Evolutionary conservation across 2,329 filamentous ascomycete species (phyloP).

Genomic region (Ophiostoma quercus): DNA sequence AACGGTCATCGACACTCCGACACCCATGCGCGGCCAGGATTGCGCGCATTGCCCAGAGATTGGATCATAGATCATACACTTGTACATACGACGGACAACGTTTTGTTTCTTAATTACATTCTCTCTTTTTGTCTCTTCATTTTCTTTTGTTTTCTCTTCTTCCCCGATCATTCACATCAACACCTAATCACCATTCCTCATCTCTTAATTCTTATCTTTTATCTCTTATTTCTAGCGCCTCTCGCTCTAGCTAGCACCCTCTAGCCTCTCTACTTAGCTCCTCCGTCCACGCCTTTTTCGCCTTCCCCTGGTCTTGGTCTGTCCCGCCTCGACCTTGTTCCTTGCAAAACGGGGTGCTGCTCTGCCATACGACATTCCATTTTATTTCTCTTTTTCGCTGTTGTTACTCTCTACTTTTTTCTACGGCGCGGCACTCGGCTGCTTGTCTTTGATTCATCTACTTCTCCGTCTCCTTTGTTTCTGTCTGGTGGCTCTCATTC

Average conservation of each 20-base stretch:
- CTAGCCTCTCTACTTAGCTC: neutral
- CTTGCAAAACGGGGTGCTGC: slow-evolving; percentile 9
- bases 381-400: neutral
- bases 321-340: slow-evolving; percentile 12
- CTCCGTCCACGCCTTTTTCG: slow-evolving; percentile 9
- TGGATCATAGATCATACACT: neutral
- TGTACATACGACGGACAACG: neutral
- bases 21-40: neutral
- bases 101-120: neutral
- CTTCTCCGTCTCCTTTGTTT: slow-evolving; percentile 7
- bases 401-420: neutral
- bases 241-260: neutral
- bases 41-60: neutral
- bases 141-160: neutral
- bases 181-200: neutral
- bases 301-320: slow-evolving; percentile 10
- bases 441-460: slow-evolving; percentile 2
- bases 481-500: neutral
- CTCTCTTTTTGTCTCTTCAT: neutral
- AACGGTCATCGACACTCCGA: neutral
- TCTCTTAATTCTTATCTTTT: slow-evolving; percentile 4
- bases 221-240: neutral
- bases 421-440: neutral
- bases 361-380: slow-evolving; percentile 3
- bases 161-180: neutral